Evolutionary conservation across 2,329 filamentous ascomycete species (phyloP), one percentile per base, ranked within the genome.

Genomic region (Rutstroemia sp.): DNA sequence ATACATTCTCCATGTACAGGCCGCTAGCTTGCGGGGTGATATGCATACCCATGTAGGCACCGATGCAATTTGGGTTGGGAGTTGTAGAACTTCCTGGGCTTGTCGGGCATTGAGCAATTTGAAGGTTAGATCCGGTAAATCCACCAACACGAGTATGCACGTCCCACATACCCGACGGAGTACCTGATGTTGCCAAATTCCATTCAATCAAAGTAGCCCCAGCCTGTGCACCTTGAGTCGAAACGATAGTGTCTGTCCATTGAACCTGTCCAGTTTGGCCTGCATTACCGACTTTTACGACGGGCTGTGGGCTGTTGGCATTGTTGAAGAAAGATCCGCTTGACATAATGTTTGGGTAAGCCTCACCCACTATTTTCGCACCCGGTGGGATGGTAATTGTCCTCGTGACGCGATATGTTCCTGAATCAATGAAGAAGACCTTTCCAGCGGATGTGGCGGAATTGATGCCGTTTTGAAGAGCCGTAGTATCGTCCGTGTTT

Each of bases 131-230:
- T 8, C 78, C 79, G 3, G 71, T 69, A 54, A 78, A 80, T 5
- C 79, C 79, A 23, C 73, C 70, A 25, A 71, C 64, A 10, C 69
- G 62, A 10, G 66, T 62, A 51, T 71, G 69, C 2, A 66, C 64
- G 51, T 68, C 78, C 79, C 79, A 83, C 63, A 84, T 74, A 4
- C 76, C 81, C 0, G 69, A 71, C 1, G 83, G 80, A 45, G 88
- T 71, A 10, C 73, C 75, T 34, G 69, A 63, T 3, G 71, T 71
- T 7, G 68, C 72, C 2, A 87, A 71, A 65, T 88, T 88, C 76
- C 81, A 87, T 61, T 88, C 74, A 75, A 88, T 77, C 5, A 88
- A 69, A 3, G 83, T 75, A 0, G 83, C 84, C 12, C 85, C 85
- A 1, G 78, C 75, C 16, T 80, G 75, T 3, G 54, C 48, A 14